Conservation (phyloP, 2,329 filamentous ascomycete species). For the Colletotrichum lentis region DNA sequence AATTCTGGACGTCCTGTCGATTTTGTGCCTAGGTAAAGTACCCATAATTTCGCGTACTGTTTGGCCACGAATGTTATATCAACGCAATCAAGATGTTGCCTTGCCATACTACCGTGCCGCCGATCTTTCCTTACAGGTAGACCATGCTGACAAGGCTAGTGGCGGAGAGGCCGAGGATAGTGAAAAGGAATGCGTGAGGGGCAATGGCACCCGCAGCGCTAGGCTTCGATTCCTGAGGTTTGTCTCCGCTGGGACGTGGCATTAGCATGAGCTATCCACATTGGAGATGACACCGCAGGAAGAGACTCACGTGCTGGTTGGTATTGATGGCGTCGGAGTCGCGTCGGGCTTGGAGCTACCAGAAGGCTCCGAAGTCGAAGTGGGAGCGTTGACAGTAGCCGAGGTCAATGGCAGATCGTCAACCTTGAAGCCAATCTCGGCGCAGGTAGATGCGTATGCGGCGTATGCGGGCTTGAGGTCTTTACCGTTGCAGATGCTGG, state of each 20-base stretch:
- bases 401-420: slow-evolving; percentile 12
- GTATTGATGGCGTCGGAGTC: slow-evolving; percentile 6
- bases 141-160: slow-evolving; percentile 26
- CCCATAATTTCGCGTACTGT: slow-evolving; percentile 6
- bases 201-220: slow-evolving; percentile 34
- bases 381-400: not conserved
- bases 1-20: not conserved
- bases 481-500: slow-evolving; percentile 17
- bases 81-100: not conserved
- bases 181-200: slow-evolving; percentile 29
- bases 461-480: slow-evolving; percentile 31
- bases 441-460: slow-evolving; percentile 29
- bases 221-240: slow-evolving; percentile 21
- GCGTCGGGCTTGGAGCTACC: not conserved
- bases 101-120: not conserved
- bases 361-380: not conserved
- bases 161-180: slow-evolving; percentile 20
- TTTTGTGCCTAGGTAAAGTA: not conserved
- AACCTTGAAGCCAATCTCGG: slow-evolving; percentile 19
- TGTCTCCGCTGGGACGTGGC: not conserved
- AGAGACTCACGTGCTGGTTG: slow-evolving; percentile 18
- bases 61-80: slow-evolving; percentile 10
- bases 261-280: not conserved
- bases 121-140: slow-evolving; percentile 13
- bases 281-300: not conserved